phyloP scores from a whole-genome alignment of 2,329 filamentous ascomycete genomes.

The Aspergillus caelatus region DNA sequence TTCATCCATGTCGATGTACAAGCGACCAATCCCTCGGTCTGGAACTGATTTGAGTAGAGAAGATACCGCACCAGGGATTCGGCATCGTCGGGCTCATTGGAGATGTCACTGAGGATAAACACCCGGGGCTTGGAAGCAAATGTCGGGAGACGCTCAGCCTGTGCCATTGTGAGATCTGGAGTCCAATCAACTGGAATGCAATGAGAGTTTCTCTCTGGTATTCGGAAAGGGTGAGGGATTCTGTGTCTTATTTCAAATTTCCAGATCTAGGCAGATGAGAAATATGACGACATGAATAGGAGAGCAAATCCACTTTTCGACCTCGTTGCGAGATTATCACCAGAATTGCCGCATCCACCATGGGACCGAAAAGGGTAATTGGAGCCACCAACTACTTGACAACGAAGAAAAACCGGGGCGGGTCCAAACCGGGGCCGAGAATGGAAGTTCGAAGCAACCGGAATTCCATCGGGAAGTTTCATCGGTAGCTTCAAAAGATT shows the following conservation, averaged over 20 bases:
- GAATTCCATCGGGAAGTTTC: background rate
- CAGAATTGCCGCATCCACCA: background rate
- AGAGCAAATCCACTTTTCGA: background rate
- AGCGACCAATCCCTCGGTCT: background rate
- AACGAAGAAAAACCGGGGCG: background rate
- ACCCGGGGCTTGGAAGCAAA: background rate
- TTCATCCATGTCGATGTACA: background rate
- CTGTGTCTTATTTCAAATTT: background rate
- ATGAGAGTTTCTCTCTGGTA: background rate
- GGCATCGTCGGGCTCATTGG: background rate
- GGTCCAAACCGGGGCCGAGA: background rate
- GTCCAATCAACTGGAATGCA: background rate
- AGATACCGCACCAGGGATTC: background rate
- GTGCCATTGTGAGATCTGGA: background rate
- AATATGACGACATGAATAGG: background rate
- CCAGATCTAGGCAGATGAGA: fast-evolving
- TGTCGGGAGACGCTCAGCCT: background rate
- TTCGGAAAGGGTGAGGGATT: background rate
- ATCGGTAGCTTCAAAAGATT: too few relatives aligned
- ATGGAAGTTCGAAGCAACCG: background rate
- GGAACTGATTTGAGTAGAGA: background rate
- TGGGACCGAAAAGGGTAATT: background rate
- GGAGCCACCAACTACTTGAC: background rate
- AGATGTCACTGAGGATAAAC: background rate
- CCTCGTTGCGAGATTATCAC: background rate